phyloP scores from a whole-genome alignment of 2,329 filamentous ascomycete genomes.

The Seiridium unicorne region DNA sequence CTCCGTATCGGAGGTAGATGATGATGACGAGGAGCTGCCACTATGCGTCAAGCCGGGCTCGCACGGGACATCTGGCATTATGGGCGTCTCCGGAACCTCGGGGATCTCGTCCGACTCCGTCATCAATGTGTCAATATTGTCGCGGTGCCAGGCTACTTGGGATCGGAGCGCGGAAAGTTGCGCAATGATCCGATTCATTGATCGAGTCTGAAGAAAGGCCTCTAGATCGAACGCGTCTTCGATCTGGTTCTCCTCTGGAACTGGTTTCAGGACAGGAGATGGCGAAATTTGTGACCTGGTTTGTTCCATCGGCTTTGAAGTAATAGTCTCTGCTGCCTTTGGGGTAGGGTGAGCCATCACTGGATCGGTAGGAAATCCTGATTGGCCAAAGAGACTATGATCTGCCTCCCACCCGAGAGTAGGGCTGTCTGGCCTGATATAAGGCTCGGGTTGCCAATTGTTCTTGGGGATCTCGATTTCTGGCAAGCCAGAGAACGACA shows the following conservation, averaged over 20 bases:
- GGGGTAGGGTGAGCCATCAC: neutral
- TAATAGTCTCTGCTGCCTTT: neutral
- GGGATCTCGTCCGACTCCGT: slow-evolving; percentile 18
- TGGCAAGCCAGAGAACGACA: slow-evolving; percentile 37
- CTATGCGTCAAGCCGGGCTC: slow-evolving; percentile 5
- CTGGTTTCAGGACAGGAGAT: slow-evolving; percentile 7
- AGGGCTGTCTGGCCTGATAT: slow-evolving; percentile 58
- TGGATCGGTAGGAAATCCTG: neutral
- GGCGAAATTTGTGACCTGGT: slow-evolving; percentile 5
- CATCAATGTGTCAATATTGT: slow-evolving; percentile 42
- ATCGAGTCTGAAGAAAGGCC: slow-evolving; percentile 38
- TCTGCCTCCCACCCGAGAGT: slow-evolving; percentile 54
- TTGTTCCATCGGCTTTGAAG: neutral
- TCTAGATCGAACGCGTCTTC: slow-evolving; percentile 24
- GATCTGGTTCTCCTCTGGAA: slow-evolving; percentile 9
- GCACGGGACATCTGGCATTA: slow-evolving; percentile 9
- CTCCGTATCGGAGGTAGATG: neutral
- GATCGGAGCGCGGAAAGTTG: slow-evolving; percentile 45
- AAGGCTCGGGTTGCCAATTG: slow-evolving; percentile 36
- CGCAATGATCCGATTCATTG: slow-evolving; percentile 47
- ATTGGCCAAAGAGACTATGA: slow-evolving; percentile 14
- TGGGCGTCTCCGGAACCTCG: slow-evolving; percentile 15
- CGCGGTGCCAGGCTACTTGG: slow-evolving; percentile 48
- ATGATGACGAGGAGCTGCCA: neutral
- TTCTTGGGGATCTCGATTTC: slow-evolving; percentile 25